Evolutionary conservation across 805 yeast genomes (phyloP).

Genomic region (Blastobotrys attinorum): DNA sequence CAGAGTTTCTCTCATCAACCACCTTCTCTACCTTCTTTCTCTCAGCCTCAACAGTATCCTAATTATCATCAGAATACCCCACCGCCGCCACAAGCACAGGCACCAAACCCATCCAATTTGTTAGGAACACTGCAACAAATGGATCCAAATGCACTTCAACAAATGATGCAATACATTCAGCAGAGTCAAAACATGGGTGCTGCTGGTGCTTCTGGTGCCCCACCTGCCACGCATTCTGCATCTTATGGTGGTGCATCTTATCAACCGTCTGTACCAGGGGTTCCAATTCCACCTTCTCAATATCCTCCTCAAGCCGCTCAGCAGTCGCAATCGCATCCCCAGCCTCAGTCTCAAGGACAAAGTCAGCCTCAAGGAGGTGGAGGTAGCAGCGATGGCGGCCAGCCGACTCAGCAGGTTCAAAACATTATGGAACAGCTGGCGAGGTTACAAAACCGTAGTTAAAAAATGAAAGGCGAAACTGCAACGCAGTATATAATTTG

Average conservation of each 20-base stretch:
- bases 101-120: conserved; percentile 8
- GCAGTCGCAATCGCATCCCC: conserved; percentile 3
- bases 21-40: neutral
- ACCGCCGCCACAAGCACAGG: conserved; percentile 2
- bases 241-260: too few species aligned
- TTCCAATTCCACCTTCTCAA: too few species aligned
- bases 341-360: conserved; percentile 6
- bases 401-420: conserved; percentile 19
- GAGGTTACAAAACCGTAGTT: conserved; percentile 16
- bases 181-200: conserved; percentile 17
- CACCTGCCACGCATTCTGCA: too few species aligned
- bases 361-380: conserved; percentile 3
- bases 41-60: neutral
- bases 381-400: conserved; percentile 9
- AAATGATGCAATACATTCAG: conserved; percentile 38
- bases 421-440: conserved; percentile 22
- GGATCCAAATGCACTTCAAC: conserved; percentile 68
- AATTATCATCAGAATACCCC: neutral
- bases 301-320: conserved; percentile 10
- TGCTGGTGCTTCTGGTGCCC: neutral
- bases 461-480: too few species aligned
- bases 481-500: too few species aligned
- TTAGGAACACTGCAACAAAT: conserved; percentile 53
- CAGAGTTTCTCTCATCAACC: too few species aligned
- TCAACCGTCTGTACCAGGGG: too few species aligned